A percentile compares a stretch with the other conserved stretches of the same genome.
These are phyloP conservation scores for Starmerella geochares DNA, from an alignment of 805 yeast species.

Conservation along the genomic window DNA sequence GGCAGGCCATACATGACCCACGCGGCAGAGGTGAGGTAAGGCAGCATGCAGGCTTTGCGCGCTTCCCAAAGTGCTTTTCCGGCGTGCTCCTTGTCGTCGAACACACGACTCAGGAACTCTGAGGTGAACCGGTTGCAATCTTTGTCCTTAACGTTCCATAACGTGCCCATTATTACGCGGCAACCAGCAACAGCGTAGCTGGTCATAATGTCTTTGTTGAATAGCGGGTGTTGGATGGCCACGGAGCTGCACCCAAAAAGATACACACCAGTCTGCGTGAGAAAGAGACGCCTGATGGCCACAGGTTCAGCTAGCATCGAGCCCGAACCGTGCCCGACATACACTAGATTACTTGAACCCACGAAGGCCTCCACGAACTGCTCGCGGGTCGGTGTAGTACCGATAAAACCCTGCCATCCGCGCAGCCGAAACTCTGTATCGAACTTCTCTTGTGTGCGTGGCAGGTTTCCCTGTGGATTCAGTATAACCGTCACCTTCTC, in stretches of 20 bases:
- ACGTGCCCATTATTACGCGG: constrained; percentile 70
- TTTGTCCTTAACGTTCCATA: constrained; percentile 97
- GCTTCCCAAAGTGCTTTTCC: constrained; percentile 50
- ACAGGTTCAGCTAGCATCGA: constrained; percentile 61
- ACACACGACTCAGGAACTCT: constrained; percentile 40
- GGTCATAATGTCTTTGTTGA: constrained; percentile 55
- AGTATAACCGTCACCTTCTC: constrained; percentile 44
- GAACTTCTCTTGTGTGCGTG: constrained; percentile 53
- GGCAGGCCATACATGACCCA: constrained; percentile 90
- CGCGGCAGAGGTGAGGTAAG: constrained; percentile 80
- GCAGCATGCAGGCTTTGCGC: constrained; percentile 57
- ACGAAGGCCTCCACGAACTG: constrained; percentile 40
- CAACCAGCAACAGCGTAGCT: constrained; percentile 72
- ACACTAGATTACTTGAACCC: constrained; percentile 47
- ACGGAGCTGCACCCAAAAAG: constrained; percentile 87
- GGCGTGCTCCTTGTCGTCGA: constrained; percentile 22
- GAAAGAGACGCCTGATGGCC: constrained; percentile 39
- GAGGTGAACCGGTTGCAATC: constrained; percentile 76
- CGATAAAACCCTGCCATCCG: constrained; percentile 47
- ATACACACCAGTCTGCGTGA: constrained; percentile 35
- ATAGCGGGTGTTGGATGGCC: constrained; percentile 51
- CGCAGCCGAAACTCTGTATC: constrained; percentile 35
- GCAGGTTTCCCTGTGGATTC: constrained; percentile 75
- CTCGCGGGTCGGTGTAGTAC: constrained; percentile 48
- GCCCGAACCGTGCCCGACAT: constrained; percentile 96